phyloP scores from a whole-genome alignment of 1,284 basidiomycete species.

The Kalmanozyma brasiliensis region DNA sequence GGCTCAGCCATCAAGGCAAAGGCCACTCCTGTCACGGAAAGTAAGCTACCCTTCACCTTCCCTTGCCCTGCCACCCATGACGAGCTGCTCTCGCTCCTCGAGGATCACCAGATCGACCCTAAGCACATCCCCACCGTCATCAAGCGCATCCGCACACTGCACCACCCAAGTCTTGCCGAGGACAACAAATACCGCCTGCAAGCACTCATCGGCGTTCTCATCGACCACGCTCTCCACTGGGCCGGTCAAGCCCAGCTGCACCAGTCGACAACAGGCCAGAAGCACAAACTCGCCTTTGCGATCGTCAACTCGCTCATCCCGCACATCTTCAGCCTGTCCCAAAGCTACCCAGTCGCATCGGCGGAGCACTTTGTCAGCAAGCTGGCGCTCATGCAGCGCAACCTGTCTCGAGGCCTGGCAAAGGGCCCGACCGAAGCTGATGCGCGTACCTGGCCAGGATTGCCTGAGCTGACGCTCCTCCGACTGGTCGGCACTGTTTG shows the following conservation, averaged over 20 bases:
- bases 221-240: slow-evolving; percentile 85
- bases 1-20: slow-evolving; percentile 6
- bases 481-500: slow-evolving; percentile 83
- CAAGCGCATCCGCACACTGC: slow-evolving; percentile 87
- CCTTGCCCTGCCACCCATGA: slow-evolving; percentile 86
- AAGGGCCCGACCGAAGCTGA: slow-evolving; percentile 76
- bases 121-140: slow-evolving; percentile 82
- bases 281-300: slow-evolving; percentile 74
- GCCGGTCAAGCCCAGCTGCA: slow-evolving; percentile 38
- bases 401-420: slow-evolving; percentile 84
- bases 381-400: slow-evolving; percentile 91
- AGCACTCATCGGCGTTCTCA: slow-evolving; percentile 79
- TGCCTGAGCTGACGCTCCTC: slow-evolving; percentile 83
- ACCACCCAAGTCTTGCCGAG: slow-evolving; percentile 88
- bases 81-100: slow-evolving; percentile 85
- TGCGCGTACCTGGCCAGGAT: slow-evolving; percentile 87
- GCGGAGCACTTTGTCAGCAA: slow-evolving; percentile 85
- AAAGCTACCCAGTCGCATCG: slow-evolving; percentile 81
- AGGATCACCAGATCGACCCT: slow-evolving; percentile 71
- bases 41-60: slow-evolving; percentile 84
- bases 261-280: slow-evolving; percentile 47
- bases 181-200: slow-evolving; percentile 85
- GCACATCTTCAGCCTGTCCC: slow-evolving; percentile 82
- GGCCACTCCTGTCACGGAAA: slow-evolving; percentile 17
- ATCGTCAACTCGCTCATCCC: slow-evolving; percentile 79